A percentile compares a stretch with the other conserved stretches of the same genome.
phyloP scores from a whole-genome alignment of 495 filamentous ascomycete species.

The Penicillium alfredii region DNA sequence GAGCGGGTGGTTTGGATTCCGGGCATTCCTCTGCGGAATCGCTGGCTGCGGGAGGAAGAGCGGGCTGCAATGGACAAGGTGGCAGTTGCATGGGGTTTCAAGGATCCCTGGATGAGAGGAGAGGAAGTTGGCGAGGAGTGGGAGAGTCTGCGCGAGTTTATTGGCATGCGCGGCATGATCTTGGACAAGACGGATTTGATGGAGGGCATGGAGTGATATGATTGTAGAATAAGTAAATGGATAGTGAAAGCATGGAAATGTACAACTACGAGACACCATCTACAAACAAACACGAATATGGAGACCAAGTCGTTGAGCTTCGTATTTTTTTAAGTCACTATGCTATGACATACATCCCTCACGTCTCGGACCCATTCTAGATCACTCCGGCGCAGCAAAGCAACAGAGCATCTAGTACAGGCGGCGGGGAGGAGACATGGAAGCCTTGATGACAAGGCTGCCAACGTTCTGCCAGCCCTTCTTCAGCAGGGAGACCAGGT shows the following conservation, averaged over 20 bases:
- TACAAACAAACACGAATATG: constrained; percentile 2
- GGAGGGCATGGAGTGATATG: constrained; percentile 73
- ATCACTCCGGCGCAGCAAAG: constrained; percentile 28
- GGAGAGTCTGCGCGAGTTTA: constrained; percentile 75
- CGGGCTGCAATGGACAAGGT: constrained; percentile 82
- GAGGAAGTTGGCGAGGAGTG: constrained; percentile 90
- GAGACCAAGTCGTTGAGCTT: constrained; percentile 32
- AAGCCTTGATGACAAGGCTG: constrained; percentile 97
- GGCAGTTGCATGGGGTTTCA: constrained; percentile 84
- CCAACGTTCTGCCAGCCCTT: constrained; percentile 99
- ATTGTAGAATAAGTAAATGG: too few relatives aligned
- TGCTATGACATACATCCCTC: constrained; percentile 33
- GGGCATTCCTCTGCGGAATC: constrained; percentile 70
- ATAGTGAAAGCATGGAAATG: not conserved
- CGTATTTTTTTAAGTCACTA: constrained; percentile 30
- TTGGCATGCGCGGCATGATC: constrained; percentile 75
- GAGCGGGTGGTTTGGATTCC: constrained; percentile 80
- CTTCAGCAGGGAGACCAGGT: constrained; percentile 96
- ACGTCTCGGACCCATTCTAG: constrained; percentile 21
- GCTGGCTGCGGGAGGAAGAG: constrained; percentile 94
- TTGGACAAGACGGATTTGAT: constrained; percentile 81
- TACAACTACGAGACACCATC: constrained; percentile 1
- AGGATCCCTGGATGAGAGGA: constrained; percentile 67
- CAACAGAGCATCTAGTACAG: constrained; percentile 67
- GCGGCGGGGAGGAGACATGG: constrained; percentile 96